Evolutionary conservation across 192 early-diverging fungal species (phyloP).

Genomic region (Ramicandelaber brevisporus): DNA sequence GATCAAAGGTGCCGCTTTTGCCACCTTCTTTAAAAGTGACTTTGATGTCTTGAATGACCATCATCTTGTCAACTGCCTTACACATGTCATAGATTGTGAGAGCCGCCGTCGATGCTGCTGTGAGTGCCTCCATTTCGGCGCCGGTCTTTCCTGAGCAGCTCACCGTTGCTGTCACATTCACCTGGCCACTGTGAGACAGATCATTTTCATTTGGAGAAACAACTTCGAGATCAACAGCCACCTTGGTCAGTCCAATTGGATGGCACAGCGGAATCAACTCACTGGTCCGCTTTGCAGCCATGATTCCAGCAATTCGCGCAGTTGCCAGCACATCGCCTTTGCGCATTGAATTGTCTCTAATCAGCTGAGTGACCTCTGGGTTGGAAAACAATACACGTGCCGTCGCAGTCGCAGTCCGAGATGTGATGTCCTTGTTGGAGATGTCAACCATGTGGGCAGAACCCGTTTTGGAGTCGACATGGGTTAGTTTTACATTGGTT

Average conservation of each 20-base stretch:
- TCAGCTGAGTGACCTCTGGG: conserved; percentile 29
- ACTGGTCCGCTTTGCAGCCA: conserved; percentile 67
- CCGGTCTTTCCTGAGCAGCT: conserved; percentile 67
- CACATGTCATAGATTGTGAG: conserved; percentile 92
- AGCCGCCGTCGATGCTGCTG: conserved; percentile 50
- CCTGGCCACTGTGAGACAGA: conserved; percentile 11
- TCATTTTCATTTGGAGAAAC: conserved; percentile 2
- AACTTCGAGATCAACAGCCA: conserved; percentile 38
- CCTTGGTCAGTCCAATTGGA: conserved; percentile 37
- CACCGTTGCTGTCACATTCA: conserved; percentile 40
- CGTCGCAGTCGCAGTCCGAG: conserved; percentile 43
- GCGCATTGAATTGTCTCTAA: conserved; percentile 33
- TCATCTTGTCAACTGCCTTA: conserved; percentile 68
- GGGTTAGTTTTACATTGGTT: conserved; percentile 21
- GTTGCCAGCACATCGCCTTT: conserved; percentile 82
- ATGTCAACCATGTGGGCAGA: conserved; percentile 79
- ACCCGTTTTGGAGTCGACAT: conserved; percentile 44
- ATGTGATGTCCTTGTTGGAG: conserved; percentile 31
- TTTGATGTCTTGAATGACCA: conserved; percentile 44
- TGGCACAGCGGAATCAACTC: conserved; percentile 75
- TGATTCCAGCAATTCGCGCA: conserved; percentile 71
- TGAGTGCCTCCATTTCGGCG: conserved; percentile 71
- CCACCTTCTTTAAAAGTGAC: conserved; percentile 69
- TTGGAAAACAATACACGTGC: conserved; percentile 39
- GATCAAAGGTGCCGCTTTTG: conserved; percentile 35